phyloP scores from a whole-genome alignment of 768 basidiomycete species.

The Tylopilus intermedius region DNA sequence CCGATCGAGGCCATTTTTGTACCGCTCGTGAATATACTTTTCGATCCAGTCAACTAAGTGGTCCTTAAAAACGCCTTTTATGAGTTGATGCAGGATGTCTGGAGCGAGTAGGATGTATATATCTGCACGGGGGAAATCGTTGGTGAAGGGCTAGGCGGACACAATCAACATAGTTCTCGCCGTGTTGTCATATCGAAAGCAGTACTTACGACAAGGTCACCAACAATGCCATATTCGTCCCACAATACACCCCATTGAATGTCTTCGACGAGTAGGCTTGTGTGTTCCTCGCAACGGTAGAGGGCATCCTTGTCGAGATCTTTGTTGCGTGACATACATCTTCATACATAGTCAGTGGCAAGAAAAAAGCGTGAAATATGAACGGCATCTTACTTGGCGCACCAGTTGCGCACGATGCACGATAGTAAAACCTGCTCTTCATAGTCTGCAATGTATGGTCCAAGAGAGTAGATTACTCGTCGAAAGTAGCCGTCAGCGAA shows the following conservation, averaged over 20 bases:
- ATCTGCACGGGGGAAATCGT: neutral
- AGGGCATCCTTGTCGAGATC: too few species aligned
- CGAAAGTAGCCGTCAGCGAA: neutral
- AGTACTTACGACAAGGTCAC: too few species aligned
- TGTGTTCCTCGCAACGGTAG: too few species aligned
- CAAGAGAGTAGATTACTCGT: neutral
- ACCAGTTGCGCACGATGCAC: neutral
- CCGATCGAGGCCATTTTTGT: too few species aligned
- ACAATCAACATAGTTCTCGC: too few species aligned
- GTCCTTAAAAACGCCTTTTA: neutral
- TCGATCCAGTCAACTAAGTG: neutral
- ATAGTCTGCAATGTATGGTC: neutral
- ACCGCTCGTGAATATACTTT: neutral
- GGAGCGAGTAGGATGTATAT: neutral
- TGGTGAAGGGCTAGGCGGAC: neutral
- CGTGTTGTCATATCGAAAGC: too few species aligned
- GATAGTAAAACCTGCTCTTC: neutral
- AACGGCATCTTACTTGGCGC: neutral
- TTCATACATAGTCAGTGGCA: too few species aligned
- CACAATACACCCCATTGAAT: too few species aligned
- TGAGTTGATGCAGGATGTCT: neutral
- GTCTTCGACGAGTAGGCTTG: too few species aligned
- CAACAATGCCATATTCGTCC: too few species aligned
- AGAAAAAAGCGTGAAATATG: neutral
- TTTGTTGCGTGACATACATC: neutral